Evolutionary conservation across 306 rosid species (phyloP).

Genomic region (Prunus dulcis): DNA sequence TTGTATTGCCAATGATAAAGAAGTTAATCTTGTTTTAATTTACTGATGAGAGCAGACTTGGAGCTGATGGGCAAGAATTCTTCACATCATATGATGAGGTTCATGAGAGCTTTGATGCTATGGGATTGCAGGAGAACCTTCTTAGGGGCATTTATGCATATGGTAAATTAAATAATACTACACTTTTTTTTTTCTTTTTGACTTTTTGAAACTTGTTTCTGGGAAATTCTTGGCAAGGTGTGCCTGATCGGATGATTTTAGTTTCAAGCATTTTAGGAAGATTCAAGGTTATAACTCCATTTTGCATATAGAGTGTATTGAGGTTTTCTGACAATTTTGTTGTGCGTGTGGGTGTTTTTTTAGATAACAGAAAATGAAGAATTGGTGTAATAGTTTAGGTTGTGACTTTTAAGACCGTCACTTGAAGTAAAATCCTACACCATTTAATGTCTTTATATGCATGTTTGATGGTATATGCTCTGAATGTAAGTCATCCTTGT

Average conservation of each 20-base stretch:
- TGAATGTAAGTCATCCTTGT: not conserved
- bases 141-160: constrained; percentile 76
- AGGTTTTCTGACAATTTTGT: not conserved
- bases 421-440: not conserved
- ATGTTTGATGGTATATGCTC: not conserved
- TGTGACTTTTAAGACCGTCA: not conserved
- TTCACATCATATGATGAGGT: constrained; percentile 72
- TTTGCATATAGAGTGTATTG: not conserved
- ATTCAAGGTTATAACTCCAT: not conserved
- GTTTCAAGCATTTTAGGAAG: not conserved
- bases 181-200: not conserved
- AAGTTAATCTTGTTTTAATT: constrained; percentile 23
- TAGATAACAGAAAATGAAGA: not conserved
- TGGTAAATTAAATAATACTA: constrained; percentile 33
- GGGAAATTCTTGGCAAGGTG: not conserved
- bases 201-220: not conserved
- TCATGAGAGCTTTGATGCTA: constrained; percentile 55
- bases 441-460: not conserved
- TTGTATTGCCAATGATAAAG: not conserved
- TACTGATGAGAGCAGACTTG: constrained; percentile 41
- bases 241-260: not conserved
- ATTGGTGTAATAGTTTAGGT: not conserved
- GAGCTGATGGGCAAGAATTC: constrained; percentile 55
- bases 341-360: not conserved
- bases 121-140: constrained; percentile 80